phyloP scores from a whole-genome alignment of 2,329 filamentous ascomycete genomes.

The Elsinoe australis region DNA sequence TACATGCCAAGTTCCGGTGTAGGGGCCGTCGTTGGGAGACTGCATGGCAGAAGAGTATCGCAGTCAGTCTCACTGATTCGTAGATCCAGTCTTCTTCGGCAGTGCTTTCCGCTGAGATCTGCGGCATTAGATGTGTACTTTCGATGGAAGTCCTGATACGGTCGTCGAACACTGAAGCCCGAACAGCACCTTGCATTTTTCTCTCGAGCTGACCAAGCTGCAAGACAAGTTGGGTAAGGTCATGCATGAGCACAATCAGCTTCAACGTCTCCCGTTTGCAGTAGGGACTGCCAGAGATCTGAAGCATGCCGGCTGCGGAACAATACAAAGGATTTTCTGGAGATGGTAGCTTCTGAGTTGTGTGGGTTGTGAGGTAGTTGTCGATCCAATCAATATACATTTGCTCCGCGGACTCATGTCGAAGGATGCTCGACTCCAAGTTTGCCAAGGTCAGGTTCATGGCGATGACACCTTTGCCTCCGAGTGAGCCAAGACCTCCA shows the following conservation, averaged over 20 bases:
- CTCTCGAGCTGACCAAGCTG: neutral
- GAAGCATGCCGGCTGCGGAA: neutral
- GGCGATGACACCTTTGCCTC: conserved; percentile 21
- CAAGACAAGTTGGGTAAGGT: neutral
- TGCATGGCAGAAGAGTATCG: conserved; percentile 26
- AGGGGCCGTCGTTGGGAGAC: conserved; percentile 22
- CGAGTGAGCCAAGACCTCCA: conserved; percentile 27
- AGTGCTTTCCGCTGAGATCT: neutral
- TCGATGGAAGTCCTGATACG: neutral
- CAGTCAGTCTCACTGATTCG: conserved; percentile 26
- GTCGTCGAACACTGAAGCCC: neutral
- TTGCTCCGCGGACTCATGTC: neutral
- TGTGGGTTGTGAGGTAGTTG: neutral
- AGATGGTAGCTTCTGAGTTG: neutral
- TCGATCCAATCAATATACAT: conserved; percentile 9
- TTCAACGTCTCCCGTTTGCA: neutral
- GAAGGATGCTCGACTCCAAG: neutral
- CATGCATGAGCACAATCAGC: neutral
- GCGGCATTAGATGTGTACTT: neutral
- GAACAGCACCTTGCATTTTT: no score
- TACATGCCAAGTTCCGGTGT: conserved; percentile 15
- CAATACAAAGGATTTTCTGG: neutral
- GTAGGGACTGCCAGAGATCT: neutral
- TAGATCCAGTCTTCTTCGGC: conserved; percentile 17
- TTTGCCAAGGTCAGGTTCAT: conserved; percentile 13